Evolutionary conservation across 2,329 filamentous ascomycete species (phyloP).

Genomic region (Botryotinia calthae): DNA sequence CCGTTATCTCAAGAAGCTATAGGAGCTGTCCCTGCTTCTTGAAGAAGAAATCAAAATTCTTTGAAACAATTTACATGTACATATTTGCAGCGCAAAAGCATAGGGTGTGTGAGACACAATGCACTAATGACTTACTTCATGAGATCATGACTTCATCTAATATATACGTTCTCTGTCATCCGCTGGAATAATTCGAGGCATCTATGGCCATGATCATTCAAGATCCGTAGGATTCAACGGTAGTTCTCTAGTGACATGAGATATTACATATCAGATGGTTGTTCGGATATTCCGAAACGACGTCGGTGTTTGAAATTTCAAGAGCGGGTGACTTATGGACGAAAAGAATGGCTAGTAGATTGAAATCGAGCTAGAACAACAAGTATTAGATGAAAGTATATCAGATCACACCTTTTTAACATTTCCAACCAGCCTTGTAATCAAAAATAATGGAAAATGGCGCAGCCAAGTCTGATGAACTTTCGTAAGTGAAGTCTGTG

Average conservation of each 20-base stretch:
- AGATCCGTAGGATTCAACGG: background rate
- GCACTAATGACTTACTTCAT: constrained; percentile 1
- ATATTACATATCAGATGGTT: background rate
- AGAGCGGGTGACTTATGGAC: background rate
- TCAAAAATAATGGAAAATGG: background rate
- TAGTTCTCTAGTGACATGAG: background rate
- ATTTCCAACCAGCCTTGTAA: background rate
- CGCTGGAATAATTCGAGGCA: background rate
- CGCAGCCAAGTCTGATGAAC: background rate
- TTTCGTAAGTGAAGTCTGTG: background rate
- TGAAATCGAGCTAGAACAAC: background rate
- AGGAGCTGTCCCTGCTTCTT: constrained; percentile 32
- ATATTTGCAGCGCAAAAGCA: constrained; percentile 12
- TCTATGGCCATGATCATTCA: background rate
- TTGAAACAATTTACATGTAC: constrained; percentile 8
- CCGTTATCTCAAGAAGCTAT: constrained; percentile 28
- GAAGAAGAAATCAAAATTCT: constrained; percentile 17
- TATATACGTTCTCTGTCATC: background rate
- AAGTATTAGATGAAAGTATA: background rate
- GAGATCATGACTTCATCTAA: background rate
- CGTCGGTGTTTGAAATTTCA: constrained; percentile 1
- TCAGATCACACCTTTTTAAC: background rate
- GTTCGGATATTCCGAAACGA: constrained; percentile 7
- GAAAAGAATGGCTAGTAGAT: background rate
- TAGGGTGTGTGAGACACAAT: constrained; percentile 1